Evolutionary conservation across 2,329 filamentous ascomycete genomes (phyloP).

Genomic region (Escovopsis sp.): DNA sequence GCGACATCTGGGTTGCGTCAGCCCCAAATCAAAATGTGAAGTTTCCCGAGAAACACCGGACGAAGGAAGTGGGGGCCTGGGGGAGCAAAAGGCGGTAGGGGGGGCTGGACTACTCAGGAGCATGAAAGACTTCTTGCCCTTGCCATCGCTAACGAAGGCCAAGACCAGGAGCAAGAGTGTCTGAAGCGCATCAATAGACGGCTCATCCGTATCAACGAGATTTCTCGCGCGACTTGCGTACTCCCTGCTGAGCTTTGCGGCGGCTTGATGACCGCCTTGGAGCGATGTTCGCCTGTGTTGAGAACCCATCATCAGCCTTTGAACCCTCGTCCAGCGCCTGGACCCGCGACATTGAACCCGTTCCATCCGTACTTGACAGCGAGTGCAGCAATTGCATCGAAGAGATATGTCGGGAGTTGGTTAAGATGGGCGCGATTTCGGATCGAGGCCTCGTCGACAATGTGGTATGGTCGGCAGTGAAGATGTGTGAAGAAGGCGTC

Average conservation of each 20-base stretch:
- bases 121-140: conserved; percentile 80
- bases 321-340: neutral
- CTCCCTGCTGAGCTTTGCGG: conserved; percentile 54
- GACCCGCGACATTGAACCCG: too few relatives aligned
- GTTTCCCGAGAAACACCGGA: neutral
- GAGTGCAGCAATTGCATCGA: conserved; percentile 44
- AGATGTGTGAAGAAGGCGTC: conserved; percentile 68
- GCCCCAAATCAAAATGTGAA: neutral
- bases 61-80: too few relatives aligned
- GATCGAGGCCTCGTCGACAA: conserved; percentile 62
- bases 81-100: neutral
- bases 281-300: conserved; percentile 46
- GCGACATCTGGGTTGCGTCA: conserved; percentile 5
- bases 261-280: conserved; percentile 49
- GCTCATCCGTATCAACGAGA: conserved; percentile 65
- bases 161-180: conserved; percentile 59
- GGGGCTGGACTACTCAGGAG: conserved; percentile 44
- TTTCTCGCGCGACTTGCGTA: conserved; percentile 54
- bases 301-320: conserved; percentile 2
- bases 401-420: conserved; percentile 42
- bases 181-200: conserved; percentile 64
- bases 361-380: conserved; percentile 38
- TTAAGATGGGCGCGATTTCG: conserved; percentile 56
- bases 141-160: conserved; percentile 61
- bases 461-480: conserved; percentile 69